These are phyloP conservation scores for Acanthamoeba triangularis DNA, from an alignment of 208 protist genomes.

Conservation along the genomic window DNA sequence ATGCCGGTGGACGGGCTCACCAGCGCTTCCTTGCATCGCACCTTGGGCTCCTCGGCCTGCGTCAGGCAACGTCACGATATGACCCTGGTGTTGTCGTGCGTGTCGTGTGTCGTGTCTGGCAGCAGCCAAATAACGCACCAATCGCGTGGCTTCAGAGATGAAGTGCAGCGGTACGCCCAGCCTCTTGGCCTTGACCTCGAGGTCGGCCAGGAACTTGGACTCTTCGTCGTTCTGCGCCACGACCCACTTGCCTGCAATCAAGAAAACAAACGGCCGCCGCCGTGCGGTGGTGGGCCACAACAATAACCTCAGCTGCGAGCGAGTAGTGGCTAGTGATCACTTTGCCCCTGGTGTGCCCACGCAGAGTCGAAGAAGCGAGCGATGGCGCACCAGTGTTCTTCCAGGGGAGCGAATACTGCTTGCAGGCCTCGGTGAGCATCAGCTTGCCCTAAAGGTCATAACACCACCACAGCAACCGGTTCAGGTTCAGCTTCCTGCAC, in stretches of 20 bases:
- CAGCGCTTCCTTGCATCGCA: constrained; percentile 25
- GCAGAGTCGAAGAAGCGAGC: not conserved
- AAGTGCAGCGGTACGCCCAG: not conserved
- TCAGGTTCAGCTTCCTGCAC: not conserved
- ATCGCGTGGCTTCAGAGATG: constrained; percentile 7
- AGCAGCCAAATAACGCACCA: not conserved
- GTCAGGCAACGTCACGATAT: no score
- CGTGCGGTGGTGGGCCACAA: no score
- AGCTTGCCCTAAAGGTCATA: not conserved
- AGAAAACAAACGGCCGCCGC: no score
- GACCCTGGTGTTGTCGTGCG: not conserved
- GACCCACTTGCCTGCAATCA: constrained; percentile 13
- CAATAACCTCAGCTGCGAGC: no score
- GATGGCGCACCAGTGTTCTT: not conserved
- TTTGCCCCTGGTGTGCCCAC: no score
- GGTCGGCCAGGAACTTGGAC: not conserved
- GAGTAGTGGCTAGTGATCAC: no score
- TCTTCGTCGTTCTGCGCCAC: constrained; percentile 33
- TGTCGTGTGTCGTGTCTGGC: not conserved
- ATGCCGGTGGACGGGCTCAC: not conserved
- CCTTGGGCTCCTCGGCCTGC: constrained; percentile 4
- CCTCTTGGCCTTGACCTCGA: not conserved
- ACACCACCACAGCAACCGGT: no score
- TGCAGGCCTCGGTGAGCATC: constrained; percentile 54
- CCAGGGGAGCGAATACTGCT: constrained; percentile 4